Base-by-base conservation (phyloP, 2,329 filamentous ascomycete genomes). In the Paracorniculantispora psalliotae region DNA sequence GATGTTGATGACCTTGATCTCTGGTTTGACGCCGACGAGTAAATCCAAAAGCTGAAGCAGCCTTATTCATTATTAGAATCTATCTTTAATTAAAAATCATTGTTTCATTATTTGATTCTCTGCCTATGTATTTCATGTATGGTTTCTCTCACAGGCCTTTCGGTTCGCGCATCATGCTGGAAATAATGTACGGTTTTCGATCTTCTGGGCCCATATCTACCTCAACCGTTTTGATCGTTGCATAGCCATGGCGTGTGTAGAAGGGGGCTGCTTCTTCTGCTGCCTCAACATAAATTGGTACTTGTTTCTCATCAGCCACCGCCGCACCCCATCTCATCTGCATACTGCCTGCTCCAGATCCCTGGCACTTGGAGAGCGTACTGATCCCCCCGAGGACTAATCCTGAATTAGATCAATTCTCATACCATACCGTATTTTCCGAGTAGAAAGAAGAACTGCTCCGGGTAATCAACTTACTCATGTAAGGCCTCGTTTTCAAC, bases 1-100 rank as follows among this genome's bases (percentile, higher is more conserved):
- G 43, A 49, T 12, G 49, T 46, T 63, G 30, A 52, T 68, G 51
- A 48, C 12, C 41, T 61, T 28, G 10, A 53, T 25, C 41, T 35
- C 6, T 57, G 44, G 54, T 33, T 50, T 12, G 25, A n/a, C 10
- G n/a, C 30, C 6, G 46, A 50, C 7, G 33, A 49, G 44, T 48
- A 44, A 41, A 19, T 4, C 43, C 8, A 19, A 8, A 6, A n/a
- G 7, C 4, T 13, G 13, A 17, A 12, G 12, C 10, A 35, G 21
- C 7, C n/a, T 35, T 12, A 17, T 13, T 17, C 19, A 23, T 23
- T 50, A 15, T 7, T 15, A 8, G 17, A 35, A 1, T 25, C 9
- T 50, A 23, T 49, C 9, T 33, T 23, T 12, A 17, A 23, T 50
- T 37, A 37, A 37, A 3, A 37, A 15, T 37, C 17, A 44, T 25